Evolutionary conservation across 345 rosid species (phyloP).

Genomic region (Corymbia maculata): DNA sequence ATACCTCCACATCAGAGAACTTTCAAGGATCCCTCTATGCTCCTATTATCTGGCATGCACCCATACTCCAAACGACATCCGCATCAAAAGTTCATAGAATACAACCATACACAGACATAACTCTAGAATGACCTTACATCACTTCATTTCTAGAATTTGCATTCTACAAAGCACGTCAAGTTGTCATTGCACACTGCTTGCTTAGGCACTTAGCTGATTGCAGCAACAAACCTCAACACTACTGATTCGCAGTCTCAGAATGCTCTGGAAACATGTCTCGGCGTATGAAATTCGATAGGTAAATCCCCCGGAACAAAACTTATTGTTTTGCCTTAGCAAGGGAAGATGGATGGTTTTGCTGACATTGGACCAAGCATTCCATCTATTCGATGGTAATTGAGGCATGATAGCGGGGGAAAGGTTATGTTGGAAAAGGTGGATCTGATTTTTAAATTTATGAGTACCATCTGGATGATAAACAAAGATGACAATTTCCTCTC

Average conservation of each 20-base stretch:
- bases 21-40: background rate
- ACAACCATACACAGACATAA: background rate
- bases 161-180: rapidly evolving
- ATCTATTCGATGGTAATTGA: too few relatives aligned
- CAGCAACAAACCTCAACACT: background rate
- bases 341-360: too few relatives aligned
- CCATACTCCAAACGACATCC: background rate
- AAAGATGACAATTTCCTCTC: too few relatives aligned
- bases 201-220: background rate
- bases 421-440: too few relatives aligned
- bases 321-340: too few relatives aligned
- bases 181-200: background rate
- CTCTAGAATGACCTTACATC: background rate
- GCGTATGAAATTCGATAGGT: background rate
- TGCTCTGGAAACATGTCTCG: background rate
- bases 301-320: too few relatives aligned
- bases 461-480: too few relatives aligned
- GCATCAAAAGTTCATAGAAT: background rate
- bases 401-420: too few relatives aligned
- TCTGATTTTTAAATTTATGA: too few relatives aligned
- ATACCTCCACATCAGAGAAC: background rate
- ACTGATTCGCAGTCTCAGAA: rapidly evolving
- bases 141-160: background rate
- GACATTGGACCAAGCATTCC: too few relatives aligned
- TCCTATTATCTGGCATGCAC: background rate